phyloP scores from a whole-genome alignment of 495 filamentous ascomycete genomes.

The Hypoxylon crocopeplum region DNA sequence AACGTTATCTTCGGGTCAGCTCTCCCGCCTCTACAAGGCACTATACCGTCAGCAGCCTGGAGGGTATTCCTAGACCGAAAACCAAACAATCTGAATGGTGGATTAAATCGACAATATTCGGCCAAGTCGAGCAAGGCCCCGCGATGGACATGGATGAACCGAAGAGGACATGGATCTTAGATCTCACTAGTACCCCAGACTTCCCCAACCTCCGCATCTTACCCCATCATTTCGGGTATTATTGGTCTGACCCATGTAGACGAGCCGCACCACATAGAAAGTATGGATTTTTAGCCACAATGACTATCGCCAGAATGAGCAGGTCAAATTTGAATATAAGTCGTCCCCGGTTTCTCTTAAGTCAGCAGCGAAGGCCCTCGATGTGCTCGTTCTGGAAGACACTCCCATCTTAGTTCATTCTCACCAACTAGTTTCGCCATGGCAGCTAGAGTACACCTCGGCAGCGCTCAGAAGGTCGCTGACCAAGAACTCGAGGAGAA shows the following conservation, averaged over 20 bases:
- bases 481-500: conserved; percentile 39
- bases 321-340: background rate
- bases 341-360: background rate
- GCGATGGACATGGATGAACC: conserved; percentile 4
- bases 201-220: conserved; percentile 22
- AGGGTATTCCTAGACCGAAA: no score
- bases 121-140: conserved; percentile 1
- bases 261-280: background rate
- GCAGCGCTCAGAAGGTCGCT: conserved; percentile 35
- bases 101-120: conserved; percentile 9
- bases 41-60: no score
- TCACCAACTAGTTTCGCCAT: conserved; percentile 1
- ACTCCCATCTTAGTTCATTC: background rate
- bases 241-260: background rate
- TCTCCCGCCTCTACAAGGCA: no score
- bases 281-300: background rate
- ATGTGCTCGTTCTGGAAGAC: background rate
- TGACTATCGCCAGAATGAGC: background rate
- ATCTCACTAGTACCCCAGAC: conserved; percentile 21
- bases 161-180: background rate
- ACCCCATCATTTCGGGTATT: background rate
- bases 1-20: no score
- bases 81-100: conserved; percentile 12
- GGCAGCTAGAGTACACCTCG: conserved; percentile 16
- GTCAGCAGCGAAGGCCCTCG: background rate